Evolutionary conservation across 2,329 filamentous ascomycete species (phyloP).

Genomic region (Aspergillus ibericus): DNA sequence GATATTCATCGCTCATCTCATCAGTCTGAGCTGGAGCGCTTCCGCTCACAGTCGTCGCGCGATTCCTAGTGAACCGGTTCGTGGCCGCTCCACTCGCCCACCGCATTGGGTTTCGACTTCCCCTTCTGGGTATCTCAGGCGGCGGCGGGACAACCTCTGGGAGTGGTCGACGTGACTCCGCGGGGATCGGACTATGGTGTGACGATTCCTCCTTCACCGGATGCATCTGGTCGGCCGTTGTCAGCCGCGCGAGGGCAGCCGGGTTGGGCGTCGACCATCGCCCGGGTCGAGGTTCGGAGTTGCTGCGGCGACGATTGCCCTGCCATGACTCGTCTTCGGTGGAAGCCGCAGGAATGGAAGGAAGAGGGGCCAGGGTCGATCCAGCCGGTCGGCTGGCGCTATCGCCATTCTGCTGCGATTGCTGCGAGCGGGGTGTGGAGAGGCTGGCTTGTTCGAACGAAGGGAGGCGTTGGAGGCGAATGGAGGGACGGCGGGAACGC

Average conservation of each 20-base stretch:
- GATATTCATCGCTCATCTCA: slow-evolving; percentile 51
- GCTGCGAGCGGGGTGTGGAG: slow-evolving; percentile 3
- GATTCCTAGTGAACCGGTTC: slow-evolving; percentile 34
- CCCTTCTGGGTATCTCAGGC: slow-evolving; percentile 18
- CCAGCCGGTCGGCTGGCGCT: slow-evolving; percentile 7
- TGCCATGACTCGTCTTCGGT: slow-evolving; percentile 30
- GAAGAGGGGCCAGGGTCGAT: not conserved
- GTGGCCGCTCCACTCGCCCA: slow-evolving; percentile 35
- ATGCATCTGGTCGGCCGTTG: slow-evolving; percentile 28
- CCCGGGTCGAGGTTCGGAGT: slow-evolving; percentile 40
- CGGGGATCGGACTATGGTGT: slow-evolving; percentile 16
- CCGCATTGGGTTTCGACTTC: slow-evolving; percentile 27
- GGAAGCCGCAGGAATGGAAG: slow-evolving; percentile 4
- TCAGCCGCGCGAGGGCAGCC: slow-evolving; percentile 21
- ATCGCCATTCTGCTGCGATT: not conserved
- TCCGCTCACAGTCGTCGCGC: slow-evolving; percentile 33
- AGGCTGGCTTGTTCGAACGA: slow-evolving; percentile 13
- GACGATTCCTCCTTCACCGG: slow-evolving; percentile 37
- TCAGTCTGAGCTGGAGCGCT: slow-evolving; percentile 14
- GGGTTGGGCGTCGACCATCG: slow-evolving; percentile 32
- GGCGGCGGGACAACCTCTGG: slow-evolving; percentile 16
- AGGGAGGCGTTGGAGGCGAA: slow-evolving; percentile 27
- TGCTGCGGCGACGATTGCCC: slow-evolving; percentile 40
- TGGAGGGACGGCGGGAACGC: slow-evolving; percentile 33
- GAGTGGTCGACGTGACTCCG: slow-evolving; percentile 11